Evolutionary conservation across 2,329 filamentous ascomycete genomes (phyloP).

Genomic region (Zymoseptoria tritici): DNA sequence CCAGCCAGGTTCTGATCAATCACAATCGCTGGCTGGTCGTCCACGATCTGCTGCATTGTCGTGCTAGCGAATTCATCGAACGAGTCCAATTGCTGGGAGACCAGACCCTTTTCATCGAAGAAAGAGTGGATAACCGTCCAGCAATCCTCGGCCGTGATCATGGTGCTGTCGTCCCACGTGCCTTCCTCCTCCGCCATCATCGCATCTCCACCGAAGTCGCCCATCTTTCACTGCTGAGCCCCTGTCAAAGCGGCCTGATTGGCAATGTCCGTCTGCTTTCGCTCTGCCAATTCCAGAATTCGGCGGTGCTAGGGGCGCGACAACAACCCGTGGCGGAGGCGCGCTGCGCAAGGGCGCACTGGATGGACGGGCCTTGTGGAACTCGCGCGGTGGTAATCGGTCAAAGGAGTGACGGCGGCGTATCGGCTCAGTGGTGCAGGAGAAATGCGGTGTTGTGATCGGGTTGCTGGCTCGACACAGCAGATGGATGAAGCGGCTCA

Average conservation of each 20-base stretch:
- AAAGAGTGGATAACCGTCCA: constrained; percentile 97
- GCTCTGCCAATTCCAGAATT: not conserved
- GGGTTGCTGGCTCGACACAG: not conserved
- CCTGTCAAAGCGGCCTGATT: not conserved
- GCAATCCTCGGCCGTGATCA: constrained; percentile 92
- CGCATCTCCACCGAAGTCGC: not conserved
- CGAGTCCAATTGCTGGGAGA: constrained; percentile 95
- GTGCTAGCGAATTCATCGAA: constrained; percentile 95
- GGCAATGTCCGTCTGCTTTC: not conserved
- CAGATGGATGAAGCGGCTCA: not conserved
- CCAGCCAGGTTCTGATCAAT: constrained; percentile 86
- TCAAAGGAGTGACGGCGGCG: not conserved
- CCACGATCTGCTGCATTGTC: constrained; percentile 89
- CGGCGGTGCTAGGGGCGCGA: not conserved
- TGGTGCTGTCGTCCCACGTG: constrained; percentile 19
- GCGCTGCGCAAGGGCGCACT: not conserved
- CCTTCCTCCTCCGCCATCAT: constrained; percentile 12
- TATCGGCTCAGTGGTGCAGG: not conserved
- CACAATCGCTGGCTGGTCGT: constrained; percentile 85
- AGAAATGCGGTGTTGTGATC: not conserved
- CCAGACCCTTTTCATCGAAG: constrained; percentile 91
- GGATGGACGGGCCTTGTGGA: not conserved
- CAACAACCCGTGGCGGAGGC: not conserved
- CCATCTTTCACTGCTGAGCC: not conserved
- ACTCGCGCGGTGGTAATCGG: not conserved